phyloP scores from a whole-genome alignment of 2,329 filamentous ascomycete genomes.

The Aphanocladium album region DNA sequence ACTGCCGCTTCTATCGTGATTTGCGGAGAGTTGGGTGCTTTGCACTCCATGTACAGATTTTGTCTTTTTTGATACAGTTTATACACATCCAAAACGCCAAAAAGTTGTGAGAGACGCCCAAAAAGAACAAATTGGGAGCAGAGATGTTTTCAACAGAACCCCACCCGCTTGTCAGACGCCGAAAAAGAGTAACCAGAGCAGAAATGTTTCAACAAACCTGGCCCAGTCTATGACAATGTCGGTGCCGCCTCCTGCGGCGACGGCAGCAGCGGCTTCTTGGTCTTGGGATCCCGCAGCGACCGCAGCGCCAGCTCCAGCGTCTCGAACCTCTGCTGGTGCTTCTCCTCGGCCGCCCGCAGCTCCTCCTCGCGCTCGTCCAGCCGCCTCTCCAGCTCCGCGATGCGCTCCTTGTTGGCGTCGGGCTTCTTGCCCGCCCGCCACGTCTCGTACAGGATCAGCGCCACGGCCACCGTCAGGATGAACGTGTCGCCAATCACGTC shows the following conservation, averaged over 20 bases:
- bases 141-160: too few species aligned
- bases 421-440: constrained; percentile 56
- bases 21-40: not conserved
- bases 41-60: not conserved
- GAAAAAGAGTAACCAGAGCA: too few species aligned
- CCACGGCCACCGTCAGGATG: constrained; percentile 54
- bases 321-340: constrained; percentile 43
- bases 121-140: too few species aligned
- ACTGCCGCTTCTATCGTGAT: constrained; percentile 10
- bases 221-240: not conserved
- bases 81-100: not conserved
- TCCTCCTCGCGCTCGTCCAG: constrained; percentile 48
- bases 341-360: constrained; percentile 40
- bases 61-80: not conserved
- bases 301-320: constrained; percentile 50
- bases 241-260: constrained; percentile 23
- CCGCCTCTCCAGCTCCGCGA: constrained; percentile 44
- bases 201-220: not conserved
- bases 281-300: constrained; percentile 50
- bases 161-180: too few species aligned
- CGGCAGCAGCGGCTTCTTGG: constrained; percentile 49
- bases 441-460: constrained; percentile 57
- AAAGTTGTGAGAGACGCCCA: too few species aligned
- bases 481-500: constrained; percentile 61
- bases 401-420: constrained; percentile 49